Evolutionary conservation across 164 flowering plant genomes (phyloP).

Genomic region (Dillenia suffruticosa): DNA sequence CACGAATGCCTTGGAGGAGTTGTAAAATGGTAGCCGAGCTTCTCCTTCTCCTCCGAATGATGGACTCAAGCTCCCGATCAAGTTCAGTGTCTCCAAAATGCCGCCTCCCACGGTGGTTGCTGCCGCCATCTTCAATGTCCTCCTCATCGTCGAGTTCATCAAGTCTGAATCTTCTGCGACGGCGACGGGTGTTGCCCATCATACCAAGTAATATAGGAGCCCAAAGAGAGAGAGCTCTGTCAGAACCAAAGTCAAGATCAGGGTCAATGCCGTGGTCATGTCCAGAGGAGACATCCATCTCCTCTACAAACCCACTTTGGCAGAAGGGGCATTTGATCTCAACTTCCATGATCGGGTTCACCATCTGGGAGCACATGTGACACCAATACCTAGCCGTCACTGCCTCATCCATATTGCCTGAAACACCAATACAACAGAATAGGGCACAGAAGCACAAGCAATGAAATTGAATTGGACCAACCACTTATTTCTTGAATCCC

Average conservation of each 20-base stretch:
- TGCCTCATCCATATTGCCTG: slow-evolving; percentile 47
- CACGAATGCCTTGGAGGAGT: slow-evolving; percentile 49
- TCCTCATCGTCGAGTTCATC: slow-evolving; percentile 24
- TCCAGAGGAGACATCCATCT: slow-evolving; percentile 30
- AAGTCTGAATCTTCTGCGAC: slow-evolving; percentile 34
- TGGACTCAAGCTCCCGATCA: slow-evolving; percentile 39
- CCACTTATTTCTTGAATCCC: too few species aligned
- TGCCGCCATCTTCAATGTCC: slow-evolving; percentile 23
- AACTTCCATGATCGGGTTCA: slow-evolving; percentile 57
- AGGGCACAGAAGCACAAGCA: too few species aligned
- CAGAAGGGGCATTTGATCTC: slow-evolving; percentile 81
- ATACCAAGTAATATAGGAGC: slow-evolving; percentile 79
- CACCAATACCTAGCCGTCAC: slow-evolving; percentile 67
- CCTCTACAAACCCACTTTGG: slow-evolving; percentile 68
- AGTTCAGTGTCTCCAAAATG: slow-evolving; percentile 32
- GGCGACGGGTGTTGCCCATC: slow-evolving; percentile 44
- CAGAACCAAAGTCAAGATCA: slow-evolving; percentile 31
- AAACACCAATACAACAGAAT: too few species aligned
- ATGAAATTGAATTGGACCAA: too few species aligned
- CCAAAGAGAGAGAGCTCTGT: slow-evolving; percentile 73
- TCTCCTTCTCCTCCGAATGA: slow-evolving; percentile 56
- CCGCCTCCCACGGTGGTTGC: not conserved
- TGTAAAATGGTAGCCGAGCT: slow-evolving; percentile 61
- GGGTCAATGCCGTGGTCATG: slow-evolving; percentile 7
- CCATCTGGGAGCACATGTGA: slow-evolving; percentile 60